Conservation (phyloP, 1,284 basidiomycete genomes). For the Fomitopsis palustris region DNA sequence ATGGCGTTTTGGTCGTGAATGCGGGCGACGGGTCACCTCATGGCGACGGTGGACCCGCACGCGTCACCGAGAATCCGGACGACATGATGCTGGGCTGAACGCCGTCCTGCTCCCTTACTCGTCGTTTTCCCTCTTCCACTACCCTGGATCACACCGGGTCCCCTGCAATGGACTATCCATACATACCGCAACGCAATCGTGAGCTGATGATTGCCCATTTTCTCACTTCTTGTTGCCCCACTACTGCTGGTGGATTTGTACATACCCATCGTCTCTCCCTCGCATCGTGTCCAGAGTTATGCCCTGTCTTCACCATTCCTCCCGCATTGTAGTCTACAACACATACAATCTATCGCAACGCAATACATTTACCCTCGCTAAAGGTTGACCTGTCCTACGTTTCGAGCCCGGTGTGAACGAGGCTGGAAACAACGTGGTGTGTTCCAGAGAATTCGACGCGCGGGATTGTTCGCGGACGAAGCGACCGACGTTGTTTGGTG, state of each 20-base stretch:
- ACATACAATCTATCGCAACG: conserved; percentile 23
- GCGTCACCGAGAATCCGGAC: background rate
- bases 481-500: conserved; percentile 22
- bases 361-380: conserved; percentile 6
- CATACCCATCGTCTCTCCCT: background rate
- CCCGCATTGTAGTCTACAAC: conserved; percentile 25
- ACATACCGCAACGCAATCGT: background rate
- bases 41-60: background rate
- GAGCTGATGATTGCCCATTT: background rate
- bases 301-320: conserved; percentile 3
- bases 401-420: background rate
- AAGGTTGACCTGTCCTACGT: background rate
- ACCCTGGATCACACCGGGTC: background rate
- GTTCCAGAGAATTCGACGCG: conserved; percentile 20
- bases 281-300: conserved; percentile 8
- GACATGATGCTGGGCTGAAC: background rate
- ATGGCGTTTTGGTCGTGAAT: background rate
- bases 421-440: background rate
- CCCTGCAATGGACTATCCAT: background rate
- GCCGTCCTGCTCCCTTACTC: background rate
- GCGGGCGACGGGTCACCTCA: background rate
- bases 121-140: background rate
- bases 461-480: background rate
- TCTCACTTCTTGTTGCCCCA: background rate
- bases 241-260: conserved; percentile 4